Evolutionary conservation across 2,329 filamentous ascomycete genomes (phyloP), one percentile per base, ranked within the genome.

Genomic region (Colletotrichum cordylinicola): DNA sequence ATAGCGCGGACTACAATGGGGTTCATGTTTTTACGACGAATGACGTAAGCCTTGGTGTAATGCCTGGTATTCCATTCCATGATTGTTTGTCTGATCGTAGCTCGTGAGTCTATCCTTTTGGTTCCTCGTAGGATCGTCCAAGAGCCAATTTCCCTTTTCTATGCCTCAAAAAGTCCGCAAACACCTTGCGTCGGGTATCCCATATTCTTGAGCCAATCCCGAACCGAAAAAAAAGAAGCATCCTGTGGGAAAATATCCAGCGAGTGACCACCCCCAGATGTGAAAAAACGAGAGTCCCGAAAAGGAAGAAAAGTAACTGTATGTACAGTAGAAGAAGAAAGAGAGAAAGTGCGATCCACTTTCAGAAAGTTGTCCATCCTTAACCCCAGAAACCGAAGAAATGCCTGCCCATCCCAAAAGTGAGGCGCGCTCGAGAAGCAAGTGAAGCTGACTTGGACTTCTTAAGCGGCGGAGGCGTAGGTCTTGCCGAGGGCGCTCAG

Each of bases 401-500:
- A 33, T 52, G 10, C 16, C 9, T 62, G 8, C 29, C 31, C 37
- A 12, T 61, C 62, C 70, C n/a, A 33, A 55, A 21, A 31, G 31
- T 27, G 16, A 27, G 55, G 48, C 60, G 24, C 43, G 55, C 71
- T 65, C 24, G 31, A 56, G 31, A 71, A 76, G 18, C 31, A 62
- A 71, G 61, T n/a, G 27, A 66, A 43, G 70, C 31, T 24, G 33
- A 52, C 60, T 15, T 18, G 18, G n/a, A 9, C 33, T 27, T 21
- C 67, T 71, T 55, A 75, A 21, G 43, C 43, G 66, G 82, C 77
- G 39, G 85, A 86, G 78, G 89, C 90, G 79, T 89, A 92, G 72
- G 86, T 86, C 79, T 87, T 81, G 80, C 90, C 90, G 77, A 85
- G 86, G 27, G 77, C 76, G 85, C 86, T 90, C 29, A 89, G 84